A percentile compares a stretch with the other conserved stretches of the same genome.
phyloP scores from a whole-genome alignment of 768 basidiomycete species.

The Coprinopsis strossmayeri region DNA sequence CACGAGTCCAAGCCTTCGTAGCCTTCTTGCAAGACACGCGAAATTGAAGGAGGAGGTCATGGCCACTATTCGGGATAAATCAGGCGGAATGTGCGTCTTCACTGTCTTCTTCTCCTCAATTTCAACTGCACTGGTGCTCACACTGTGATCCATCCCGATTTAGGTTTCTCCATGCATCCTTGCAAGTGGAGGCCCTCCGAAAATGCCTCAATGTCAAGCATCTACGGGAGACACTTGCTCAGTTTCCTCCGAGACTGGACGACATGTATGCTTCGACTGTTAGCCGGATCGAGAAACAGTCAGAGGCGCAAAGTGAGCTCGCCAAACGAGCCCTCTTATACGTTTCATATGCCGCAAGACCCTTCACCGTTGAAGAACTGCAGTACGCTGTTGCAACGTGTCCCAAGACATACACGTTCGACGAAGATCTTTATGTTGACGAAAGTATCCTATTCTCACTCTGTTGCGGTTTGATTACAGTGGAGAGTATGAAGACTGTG shows the following conservation, averaged over 20 bases:
- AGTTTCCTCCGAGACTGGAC: background rate
- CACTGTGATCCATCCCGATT: background rate
- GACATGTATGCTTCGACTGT: background rate
- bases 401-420: background rate
- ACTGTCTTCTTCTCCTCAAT: too few species aligned
- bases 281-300: background rate
- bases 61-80: background rate
- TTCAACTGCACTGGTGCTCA: background rate
- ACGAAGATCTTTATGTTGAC: background rate
- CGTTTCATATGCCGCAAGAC: background rate
- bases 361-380: background rate
- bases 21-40: background rate
- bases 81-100: conserved; percentile 5
- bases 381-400: background rate
- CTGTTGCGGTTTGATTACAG: conserved; percentile 2
- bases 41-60: background rate
- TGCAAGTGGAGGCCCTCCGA: conserved; percentile 1
- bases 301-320: background rate
- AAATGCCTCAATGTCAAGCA: background rate
- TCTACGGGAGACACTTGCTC: background rate
- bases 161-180: conserved; percentile 5
- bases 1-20: background rate
- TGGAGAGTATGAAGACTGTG: background rate
- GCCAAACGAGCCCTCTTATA: conserved; percentile 1
- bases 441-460: background rate